Conservation (phyloP, 2,329 filamentous ascomycete genomes). For the Beauveria sp. region DNA sequence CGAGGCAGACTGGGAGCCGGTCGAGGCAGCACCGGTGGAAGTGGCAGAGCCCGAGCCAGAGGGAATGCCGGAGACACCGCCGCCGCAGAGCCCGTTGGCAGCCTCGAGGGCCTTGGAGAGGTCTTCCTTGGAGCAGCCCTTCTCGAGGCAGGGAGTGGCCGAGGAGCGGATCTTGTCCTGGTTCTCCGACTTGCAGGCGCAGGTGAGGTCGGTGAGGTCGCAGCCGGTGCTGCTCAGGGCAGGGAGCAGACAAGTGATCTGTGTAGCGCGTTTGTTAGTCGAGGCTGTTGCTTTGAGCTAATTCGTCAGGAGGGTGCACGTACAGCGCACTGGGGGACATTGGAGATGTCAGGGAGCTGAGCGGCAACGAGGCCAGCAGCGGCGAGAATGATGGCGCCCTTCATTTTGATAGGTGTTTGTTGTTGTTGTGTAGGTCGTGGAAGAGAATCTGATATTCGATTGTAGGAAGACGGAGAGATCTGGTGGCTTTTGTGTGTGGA, state of each 20-base stretch:
- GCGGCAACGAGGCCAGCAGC: constrained; percentile 29
- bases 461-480: not conserved
- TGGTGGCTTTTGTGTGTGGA: not conserved
- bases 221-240: constrained; percentile 31
- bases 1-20: not conserved
- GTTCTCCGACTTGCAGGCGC: constrained; percentile 30
- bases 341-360: constrained; percentile 25
- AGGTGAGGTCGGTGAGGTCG: constrained; percentile 27
- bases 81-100: constrained; percentile 21
- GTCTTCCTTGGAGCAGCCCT: constrained; percentile 25
- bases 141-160: constrained; percentile 25
- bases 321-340: constrained; percentile 34
- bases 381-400: constrained; percentile 28
- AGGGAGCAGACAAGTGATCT: constrained; percentile 28
- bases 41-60: constrained; percentile 2
- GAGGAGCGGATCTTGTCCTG: constrained; percentile 23
- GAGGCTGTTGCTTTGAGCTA: not conserved
- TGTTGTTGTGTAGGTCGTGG: not conserved
- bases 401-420: constrained; percentile 28
- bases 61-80: not conserved
- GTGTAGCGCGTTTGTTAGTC: not conserved
- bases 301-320: constrained; percentile 14
- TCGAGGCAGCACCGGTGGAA: not conserved
- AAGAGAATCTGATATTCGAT: not conserved
- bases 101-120: constrained; percentile 25